phyloP scores from a whole-genome alignment of 2,329 filamentous ascomycete species.

The Cordyceps javanica region DNA sequence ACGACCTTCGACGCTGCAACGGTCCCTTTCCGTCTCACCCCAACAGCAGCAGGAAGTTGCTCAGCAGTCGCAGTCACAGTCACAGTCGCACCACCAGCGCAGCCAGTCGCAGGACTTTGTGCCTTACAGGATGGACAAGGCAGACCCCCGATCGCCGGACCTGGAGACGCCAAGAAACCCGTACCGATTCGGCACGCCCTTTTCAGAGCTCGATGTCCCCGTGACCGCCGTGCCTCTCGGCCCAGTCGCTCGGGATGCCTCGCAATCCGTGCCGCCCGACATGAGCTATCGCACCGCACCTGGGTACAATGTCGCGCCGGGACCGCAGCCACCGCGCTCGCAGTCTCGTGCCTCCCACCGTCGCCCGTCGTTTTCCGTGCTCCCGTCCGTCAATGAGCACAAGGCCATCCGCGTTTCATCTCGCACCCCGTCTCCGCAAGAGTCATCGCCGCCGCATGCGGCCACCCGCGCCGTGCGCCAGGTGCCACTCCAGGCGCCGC shows the following conservation, averaged over 20 bases:
- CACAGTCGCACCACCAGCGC: conserved; percentile 3
- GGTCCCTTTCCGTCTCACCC: conserved; percentile 14
- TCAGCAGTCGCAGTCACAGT: neutral
- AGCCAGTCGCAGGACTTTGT: conserved; percentile 28
- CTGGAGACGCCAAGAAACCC: conserved; percentile 51
- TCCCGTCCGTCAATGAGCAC: conserved; percentile 66
- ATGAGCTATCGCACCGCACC: conserved; percentile 62
- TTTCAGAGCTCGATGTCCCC: conserved; percentile 86
- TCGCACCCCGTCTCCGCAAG: conserved; percentile 26
- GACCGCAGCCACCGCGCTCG: conserved; percentile 33
- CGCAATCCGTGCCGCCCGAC: conserved; percentile 88
- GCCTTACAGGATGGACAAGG: conserved; percentile 48
- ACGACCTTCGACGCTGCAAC: conserved; percentile 23
- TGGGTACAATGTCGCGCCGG: conserved; percentile 20
- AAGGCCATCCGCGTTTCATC: conserved; percentile 33
- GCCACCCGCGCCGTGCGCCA: conserved; percentile 23
- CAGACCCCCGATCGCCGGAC: conserved; percentile 46
- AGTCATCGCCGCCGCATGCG: conserved; percentile 32
- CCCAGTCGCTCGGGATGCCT: conserved; percentile 69
- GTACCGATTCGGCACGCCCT: conserved; percentile 77
- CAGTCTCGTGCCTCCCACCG: conserved; percentile 52
- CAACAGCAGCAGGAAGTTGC: conserved; percentile 16
- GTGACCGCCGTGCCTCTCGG: conserved; percentile 66
- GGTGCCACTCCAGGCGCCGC: conserved; percentile 41
- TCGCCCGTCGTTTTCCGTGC: conserved; percentile 61